Conservation (phyloP, 2,329 filamentous ascomycete genomes). For the Fusarium coicis region DNA sequence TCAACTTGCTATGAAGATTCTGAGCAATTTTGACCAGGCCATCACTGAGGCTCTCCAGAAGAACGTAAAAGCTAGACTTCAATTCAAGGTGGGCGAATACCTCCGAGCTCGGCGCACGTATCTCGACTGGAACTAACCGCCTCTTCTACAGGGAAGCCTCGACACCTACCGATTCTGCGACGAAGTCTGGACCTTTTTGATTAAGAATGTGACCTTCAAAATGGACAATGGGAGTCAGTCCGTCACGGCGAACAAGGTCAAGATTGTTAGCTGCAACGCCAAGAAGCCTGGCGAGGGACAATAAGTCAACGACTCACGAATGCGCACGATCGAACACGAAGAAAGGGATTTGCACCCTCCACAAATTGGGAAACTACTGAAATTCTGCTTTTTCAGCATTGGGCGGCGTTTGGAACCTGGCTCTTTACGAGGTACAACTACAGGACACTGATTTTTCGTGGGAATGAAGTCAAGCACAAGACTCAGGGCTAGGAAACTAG, state of each 20-base stretch:
- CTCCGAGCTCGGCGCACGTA: neutral
- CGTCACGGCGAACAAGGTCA: conserved; percentile 89
- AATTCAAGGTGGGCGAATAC: conserved; percentile 83
- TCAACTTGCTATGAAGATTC: conserved; percentile 97
- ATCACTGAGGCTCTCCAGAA: conserved; percentile 92
- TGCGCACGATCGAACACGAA: neutral
- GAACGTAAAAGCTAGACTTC: conserved; percentile 89
- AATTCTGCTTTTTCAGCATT: conserved; percentile 37
- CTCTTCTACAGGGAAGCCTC: conserved; percentile 79
- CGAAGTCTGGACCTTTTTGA: conserved; percentile 99
- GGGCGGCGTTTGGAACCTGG: conserved; percentile 38
- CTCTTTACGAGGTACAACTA: neutral
- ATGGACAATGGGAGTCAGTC: conserved; percentile 81
- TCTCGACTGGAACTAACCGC: neutral
- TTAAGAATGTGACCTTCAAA: conserved; percentile 99
- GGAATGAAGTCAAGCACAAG: neutral
- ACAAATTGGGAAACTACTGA: conserved; percentile 35
- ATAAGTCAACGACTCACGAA: conserved; percentile 10
- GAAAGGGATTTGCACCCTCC: neutral
- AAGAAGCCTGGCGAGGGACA: conserved; percentile 68
- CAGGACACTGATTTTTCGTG: conserved; percentile 11
- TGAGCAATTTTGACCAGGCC: conserved; percentile 93
- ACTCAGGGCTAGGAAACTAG: neutral
- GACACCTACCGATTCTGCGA: conserved; percentile 99
- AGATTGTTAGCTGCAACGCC: conserved; percentile 98